A percentile compares a stretch with the other conserved stretches of the same genome.
phyloP scores from a whole-genome alignment of 2,329 filamentous ascomycete genomes.

The Aspergillus ibericus region DNA sequence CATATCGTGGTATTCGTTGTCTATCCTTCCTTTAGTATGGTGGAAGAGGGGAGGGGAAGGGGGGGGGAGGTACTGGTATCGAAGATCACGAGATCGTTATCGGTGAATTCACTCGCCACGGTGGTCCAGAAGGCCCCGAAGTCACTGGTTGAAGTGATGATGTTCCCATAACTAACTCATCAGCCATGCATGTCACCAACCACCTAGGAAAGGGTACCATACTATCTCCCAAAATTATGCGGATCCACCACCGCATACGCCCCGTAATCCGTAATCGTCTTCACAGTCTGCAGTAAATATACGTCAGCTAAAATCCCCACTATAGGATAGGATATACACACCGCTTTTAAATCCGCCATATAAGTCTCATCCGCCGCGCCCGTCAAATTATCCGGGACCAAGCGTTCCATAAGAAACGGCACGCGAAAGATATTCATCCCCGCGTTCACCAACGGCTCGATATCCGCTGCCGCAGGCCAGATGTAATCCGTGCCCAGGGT shows the following conservation, averaged over 20 bases:
- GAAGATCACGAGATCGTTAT: slow-evolving; percentile 60
- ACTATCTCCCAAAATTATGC: slow-evolving; percentile 58
- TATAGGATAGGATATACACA: slow-evolving; percentile 2
- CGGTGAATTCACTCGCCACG: slow-evolving; percentile 54
- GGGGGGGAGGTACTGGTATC: slow-evolving; percentile 52
- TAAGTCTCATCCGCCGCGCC: slow-evolving; percentile 45
- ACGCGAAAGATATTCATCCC: slow-evolving; percentile 63
- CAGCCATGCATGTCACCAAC: background rate
- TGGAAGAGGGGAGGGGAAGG: background rate
- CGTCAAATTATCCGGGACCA: slow-evolving; percentile 49
- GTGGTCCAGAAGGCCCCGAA: slow-evolving; percentile 61
- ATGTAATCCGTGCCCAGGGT: slow-evolving; percentile 59
- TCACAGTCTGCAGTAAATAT: slow-evolving; percentile 30
- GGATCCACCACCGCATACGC: slow-evolving; percentile 59
- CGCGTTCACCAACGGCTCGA: slow-evolving; percentile 52
- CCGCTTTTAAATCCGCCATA: slow-evolving; percentile 40
- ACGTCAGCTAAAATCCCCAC: background rate
- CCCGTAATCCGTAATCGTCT: slow-evolving; percentile 46
- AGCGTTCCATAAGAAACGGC: slow-evolving; percentile 57
- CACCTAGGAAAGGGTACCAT: background rate
- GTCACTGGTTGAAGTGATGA: slow-evolving; percentile 45
- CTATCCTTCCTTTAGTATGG: slow-evolving; percentile 22
- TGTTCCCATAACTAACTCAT: slow-evolving; percentile 17
- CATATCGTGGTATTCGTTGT: slow-evolving; percentile 67
- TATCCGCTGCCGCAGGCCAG: slow-evolving; percentile 57